Evolutionary conservation across 805 yeast genomes (phyloP).

Genomic region (Blastobotrys peoriensis): DNA sequence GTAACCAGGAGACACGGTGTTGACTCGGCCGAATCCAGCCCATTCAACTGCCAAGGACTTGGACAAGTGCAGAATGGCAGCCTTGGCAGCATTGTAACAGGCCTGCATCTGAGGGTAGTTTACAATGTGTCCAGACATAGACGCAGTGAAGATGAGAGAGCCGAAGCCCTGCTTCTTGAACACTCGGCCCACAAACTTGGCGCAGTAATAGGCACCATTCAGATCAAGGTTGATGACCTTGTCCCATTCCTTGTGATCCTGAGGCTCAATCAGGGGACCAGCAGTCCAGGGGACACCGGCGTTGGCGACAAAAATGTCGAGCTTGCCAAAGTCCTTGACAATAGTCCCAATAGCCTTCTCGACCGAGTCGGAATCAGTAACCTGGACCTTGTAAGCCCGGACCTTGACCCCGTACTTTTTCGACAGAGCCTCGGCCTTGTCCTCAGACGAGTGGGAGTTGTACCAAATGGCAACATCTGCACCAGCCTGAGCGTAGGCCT

Average conservation of each 20-base stretch:
- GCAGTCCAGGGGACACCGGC: conserved; percentile 83
- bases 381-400: conserved; percentile 59
- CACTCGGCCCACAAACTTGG: conserved; percentile 64
- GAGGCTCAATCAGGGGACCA: conserved; percentile 49
- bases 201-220: conserved; percentile 74
- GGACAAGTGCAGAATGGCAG: conserved; percentile 70
- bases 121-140: conserved; percentile 84
- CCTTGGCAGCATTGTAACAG: conserved; percentile 80
- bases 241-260: conserved; percentile 57
- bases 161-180: conserved; percentile 73
- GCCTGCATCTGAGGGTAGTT: conserved; percentile 86
- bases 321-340: conserved; percentile 64
- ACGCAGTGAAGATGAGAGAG: conserved; percentile 76
- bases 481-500: conserved; percentile 81
- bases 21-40: conserved; percentile 84
- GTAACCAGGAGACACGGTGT: conserved; percentile 82
- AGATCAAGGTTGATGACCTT: conserved; percentile 69
- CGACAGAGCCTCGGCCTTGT: conserved; percentile 50
- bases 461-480: conserved; percentile 73
- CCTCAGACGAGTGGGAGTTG: conserved; percentile 57
- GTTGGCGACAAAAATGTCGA: conserved; percentile 81
- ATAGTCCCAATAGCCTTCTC: conserved; percentile 44
- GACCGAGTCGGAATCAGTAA: conserved; percentile 46
- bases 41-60: conserved; percentile 81
- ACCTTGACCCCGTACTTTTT: conserved; percentile 53